Evolutionary conservation across 2,329 filamentous ascomycete species (phyloP), one percentile per base, ranked within the genome.

Genomic region (Fusarium fracticaudum): DNA sequence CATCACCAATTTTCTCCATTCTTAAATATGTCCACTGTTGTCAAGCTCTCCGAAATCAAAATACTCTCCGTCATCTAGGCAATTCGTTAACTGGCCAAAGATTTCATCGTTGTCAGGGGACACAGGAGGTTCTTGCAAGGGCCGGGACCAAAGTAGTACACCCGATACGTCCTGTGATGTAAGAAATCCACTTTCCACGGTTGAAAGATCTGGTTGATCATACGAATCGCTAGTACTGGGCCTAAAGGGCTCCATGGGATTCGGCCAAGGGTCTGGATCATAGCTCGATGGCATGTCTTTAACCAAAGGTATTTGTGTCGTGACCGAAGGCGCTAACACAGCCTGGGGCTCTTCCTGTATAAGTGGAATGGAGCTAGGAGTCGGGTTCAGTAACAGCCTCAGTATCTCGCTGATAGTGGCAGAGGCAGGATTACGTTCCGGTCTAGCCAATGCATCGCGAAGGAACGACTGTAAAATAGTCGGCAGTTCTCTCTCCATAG

Each of bases 281-380:
- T 22, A 9, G 4, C 3, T 8, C 0, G 8, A 1, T 22, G 18
- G 26, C 4, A 14, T 48, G 2, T 48, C 26, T 11, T 1, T 26
- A 3, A 17, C 6, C 14, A 2, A 15, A 0, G 20, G 6, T 17
- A 31, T 31, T 22, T 31, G 45, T 12, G 26, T 4, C 3, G 20
- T 20, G 0, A 7, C 3, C 2, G 9, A 8, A 17, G 26, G 45
- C 0, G 14, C 9, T 7, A 8, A 17, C 45, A 6, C 20, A 6
- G 20, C 20, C 14, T 17, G 45, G 6, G 10, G 4, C 0, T n/a
- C 45, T n/a, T 8, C 26, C 0, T 31, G 45, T 48, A 1, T 3
- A 8, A 8, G 10, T 0, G 20, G 5, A 2, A 3, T 8, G 7
- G 26, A 3, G 0, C 4, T 12, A 12, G 26, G 4, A 8, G 12